These are phyloP conservation scores for Microbotryum silenes-acaulis DNA, from an alignment of 1,284 basidiomycete genomes.

Conservation along the genomic window DNA sequence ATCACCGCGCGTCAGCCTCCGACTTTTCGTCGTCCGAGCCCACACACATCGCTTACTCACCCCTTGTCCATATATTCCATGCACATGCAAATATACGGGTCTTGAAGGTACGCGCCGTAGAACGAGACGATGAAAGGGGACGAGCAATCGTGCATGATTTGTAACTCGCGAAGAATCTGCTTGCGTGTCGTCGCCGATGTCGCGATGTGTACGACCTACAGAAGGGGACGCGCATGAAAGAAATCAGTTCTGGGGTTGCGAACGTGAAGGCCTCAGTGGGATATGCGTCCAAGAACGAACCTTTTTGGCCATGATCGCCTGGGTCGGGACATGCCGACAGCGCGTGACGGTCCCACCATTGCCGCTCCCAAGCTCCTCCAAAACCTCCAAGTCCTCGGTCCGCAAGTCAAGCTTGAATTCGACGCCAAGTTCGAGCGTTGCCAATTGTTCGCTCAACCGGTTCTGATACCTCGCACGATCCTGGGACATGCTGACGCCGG, in stretches of 20 bases:
- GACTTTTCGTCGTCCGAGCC: not conserved
- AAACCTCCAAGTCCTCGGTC: conserved; percentile 50
- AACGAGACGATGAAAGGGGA: conserved; percentile 91
- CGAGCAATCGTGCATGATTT: conserved; percentile 96
- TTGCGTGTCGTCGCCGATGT: conserved; percentile 95
- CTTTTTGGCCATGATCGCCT: conserved; percentile 90
- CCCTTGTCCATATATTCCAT: conserved; percentile 90
- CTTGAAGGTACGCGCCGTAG: conserved; percentile 89
- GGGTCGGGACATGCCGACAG: conserved; percentile 84
- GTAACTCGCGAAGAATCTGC: conserved; percentile 92
- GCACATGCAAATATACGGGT: conserved; percentile 97
- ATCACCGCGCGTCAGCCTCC: not conserved
- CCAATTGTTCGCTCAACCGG: conserved; percentile 28
- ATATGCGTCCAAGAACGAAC: conserved; percentile 42
- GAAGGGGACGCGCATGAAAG: not conserved
- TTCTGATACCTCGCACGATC: conserved; percentile 10
- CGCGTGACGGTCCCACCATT: conserved; percentile 96
- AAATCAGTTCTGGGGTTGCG: not conserved
- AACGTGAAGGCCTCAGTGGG: not conserved
- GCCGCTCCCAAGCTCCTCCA: conserved; percentile 88
- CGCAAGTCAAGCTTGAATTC: conserved; percentile 44
- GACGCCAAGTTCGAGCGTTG: conserved; percentile 41
- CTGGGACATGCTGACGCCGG: not conserved
- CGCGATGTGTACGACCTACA: conserved; percentile 90
- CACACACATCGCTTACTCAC: conserved; percentile 35